Conservation (phyloP, 1,284 basidiomycete genomes). For the Porogramme epimiltina region DNA sequence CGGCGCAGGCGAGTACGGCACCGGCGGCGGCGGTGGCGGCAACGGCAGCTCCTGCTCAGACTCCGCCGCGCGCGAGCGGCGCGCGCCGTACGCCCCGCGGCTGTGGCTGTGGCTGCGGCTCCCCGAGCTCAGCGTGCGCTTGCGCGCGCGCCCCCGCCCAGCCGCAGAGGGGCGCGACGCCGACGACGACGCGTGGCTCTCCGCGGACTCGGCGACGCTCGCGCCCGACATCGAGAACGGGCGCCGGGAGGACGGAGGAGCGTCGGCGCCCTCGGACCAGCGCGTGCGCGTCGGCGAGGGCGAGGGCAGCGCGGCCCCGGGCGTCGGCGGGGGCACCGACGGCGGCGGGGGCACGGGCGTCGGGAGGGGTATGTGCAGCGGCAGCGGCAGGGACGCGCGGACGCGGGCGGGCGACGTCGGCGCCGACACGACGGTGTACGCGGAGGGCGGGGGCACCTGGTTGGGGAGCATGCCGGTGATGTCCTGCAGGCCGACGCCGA, state of each 20-base stretch:
- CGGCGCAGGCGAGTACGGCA: not conserved
- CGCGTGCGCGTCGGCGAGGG: slow-evolving; percentile 3
- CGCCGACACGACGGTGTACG: slow-evolving; percentile 2
- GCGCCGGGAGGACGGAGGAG: slow-evolving; percentile 1
- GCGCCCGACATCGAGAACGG: not conserved
- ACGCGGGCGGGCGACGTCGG: not conserved
- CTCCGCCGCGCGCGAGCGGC: too few species aligned
- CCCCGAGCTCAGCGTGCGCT: slow-evolving; percentile 11
- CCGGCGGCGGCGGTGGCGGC: not conserved
- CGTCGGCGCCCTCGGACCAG: not conserved
- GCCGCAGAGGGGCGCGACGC: not conserved
- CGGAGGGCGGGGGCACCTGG: slow-evolving; percentile 2
- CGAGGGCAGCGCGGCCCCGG: not conserved
- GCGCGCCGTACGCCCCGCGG: slow-evolving; percentile 3
- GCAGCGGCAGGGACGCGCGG: not conserved
- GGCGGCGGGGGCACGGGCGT: slow-evolving; percentile 5
- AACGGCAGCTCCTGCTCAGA: slow-evolving; percentile 9
- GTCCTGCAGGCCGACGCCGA: slow-evolving; percentile 57
- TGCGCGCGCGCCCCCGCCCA: not conserved
- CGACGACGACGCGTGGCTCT: slow-evolving; percentile 1
- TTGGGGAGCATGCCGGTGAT: slow-evolving; percentile 35
- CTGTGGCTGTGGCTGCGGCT: slow-evolving; percentile 6
- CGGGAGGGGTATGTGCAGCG: not conserved
- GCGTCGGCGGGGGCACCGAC: slow-evolving; percentile 4
- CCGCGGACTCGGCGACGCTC: slow-evolving; percentile 1